A percentile compares a stretch with the other conserved stretches of the same genome.
These are phyloP conservation scores for Xerocomellus intermedius DNA, from an alignment of 768 basidiomycete species.

Conservation along the genomic window DNA sequence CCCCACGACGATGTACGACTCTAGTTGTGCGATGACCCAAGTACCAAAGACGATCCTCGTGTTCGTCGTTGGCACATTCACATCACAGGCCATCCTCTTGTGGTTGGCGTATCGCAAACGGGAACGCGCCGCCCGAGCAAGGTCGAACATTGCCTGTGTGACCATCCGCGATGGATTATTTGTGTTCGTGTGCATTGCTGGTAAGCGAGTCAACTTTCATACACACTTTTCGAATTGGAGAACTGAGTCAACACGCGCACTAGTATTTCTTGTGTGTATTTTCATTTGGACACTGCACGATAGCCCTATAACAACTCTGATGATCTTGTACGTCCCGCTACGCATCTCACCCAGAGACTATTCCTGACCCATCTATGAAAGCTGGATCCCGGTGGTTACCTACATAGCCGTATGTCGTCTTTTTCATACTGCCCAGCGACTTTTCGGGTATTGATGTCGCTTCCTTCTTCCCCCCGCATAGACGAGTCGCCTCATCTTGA, in stretches of 20 bases:
- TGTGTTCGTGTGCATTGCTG: slow-evolving; percentile 10
- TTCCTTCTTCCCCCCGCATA: neutral
- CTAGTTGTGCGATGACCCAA: slow-evolving; percentile 7
- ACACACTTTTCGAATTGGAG: neutral
- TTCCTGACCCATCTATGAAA: slow-evolving; percentile 1
- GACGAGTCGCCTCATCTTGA: slow-evolving; percentile 20
- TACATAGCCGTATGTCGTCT: slow-evolving; percentile 18
- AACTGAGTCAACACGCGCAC: neutral
- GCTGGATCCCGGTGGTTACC: slow-evolving; percentile 20
- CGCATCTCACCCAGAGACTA: neutral
- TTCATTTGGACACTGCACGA: slow-evolving; percentile 1
- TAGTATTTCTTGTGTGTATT: slow-evolving; percentile 15
- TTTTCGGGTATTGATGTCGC: neutral
- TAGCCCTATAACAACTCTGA: slow-evolving; percentile 1
- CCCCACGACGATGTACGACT: slow-evolving; percentile 12
- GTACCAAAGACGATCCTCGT: slow-evolving; percentile 1
- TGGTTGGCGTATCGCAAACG: slow-evolving; percentile 19
- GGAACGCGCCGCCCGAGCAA: neutral
- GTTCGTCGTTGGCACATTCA: slow-evolving; percentile 6
- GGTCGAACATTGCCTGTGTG: slow-evolving; percentile 9
- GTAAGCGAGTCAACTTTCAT: slow-evolving; percentile 7
- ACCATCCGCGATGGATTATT: slow-evolving; percentile 26
- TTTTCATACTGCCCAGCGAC: neutral
- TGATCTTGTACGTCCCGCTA: slow-evolving; percentile 12
- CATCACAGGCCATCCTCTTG: slow-evolving; percentile 18